Base-by-base conservation (phyloP, 139 green algal species). In the Edaphochlamys debaryana region DNA sequence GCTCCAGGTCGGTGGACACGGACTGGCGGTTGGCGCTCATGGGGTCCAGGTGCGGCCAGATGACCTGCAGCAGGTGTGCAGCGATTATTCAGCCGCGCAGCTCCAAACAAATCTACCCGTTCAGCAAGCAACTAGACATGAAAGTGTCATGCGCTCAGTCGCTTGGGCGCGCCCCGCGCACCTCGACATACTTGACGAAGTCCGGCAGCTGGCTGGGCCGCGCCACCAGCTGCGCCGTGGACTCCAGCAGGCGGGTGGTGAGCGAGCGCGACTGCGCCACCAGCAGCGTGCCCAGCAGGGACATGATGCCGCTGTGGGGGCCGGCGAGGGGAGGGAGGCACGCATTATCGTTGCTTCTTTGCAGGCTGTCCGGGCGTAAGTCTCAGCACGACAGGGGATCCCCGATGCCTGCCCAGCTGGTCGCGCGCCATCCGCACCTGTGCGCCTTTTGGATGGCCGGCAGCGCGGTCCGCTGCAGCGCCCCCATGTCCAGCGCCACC, bases 101-200 rank as follows among this genome's bases (percentile, higher is more conserved):
- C n/a, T n/a, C n/a, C n/a, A n/a, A n/a, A n/a, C n/a, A n/a, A n/a
- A n/a, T n/a, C n/a, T n/a, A n/a, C n/a, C n/a, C n/a, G n/a, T n/a
- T n/a, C n/a, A n/a, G n/a, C n/a, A n/a, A n/a, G n/a, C n/a, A n/a
- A n/a, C n/a, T n/a, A n/a, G n/a, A n/a, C n/a, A n/a, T n/a, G n/a
- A n/a, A n/a, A n/a, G n/a, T n/a, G n/a, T n/a, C n/a, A n/a, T n/a
- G n/a, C n/a, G n/a, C n/a, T n/a, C n/a, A n/a, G n/a, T n/a, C n/a
- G n/a, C n/a, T n/a, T n/a, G n/a, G n/a, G n/a, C n/a, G n/a, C n/a
- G n/a, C n/a, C n/a, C 15, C 66, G 13, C 69, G 17, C 40, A 81
- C 74, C 64, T 90, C 86, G 30, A 87, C 86, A 60, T 86, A 87
- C 2, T 52, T 38, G 27, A 90, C 86, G 69, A 87, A 90, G 27